Base-by-base conservation (phyloP, 345 rosid species). In the Hibiscus mutabilis region DNA sequence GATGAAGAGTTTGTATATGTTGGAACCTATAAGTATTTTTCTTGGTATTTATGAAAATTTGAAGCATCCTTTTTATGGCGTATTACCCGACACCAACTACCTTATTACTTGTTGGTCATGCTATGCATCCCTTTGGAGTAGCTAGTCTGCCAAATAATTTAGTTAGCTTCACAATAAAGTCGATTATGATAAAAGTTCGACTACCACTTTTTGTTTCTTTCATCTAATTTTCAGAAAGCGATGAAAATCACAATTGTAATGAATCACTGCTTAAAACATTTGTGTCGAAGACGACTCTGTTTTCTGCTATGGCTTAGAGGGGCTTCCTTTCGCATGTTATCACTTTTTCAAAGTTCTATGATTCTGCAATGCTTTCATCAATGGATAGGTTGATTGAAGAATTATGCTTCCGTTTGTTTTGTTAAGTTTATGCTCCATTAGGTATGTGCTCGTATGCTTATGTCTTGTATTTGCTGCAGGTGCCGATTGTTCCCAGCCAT, bases 401-500 rank as follows among this genome's bases (percentile, higher is more conserved):
- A 21, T 49, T 37, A 25, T 68, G 62, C 42, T 63, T 64, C 71
- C 13, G 65, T 5, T 37, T 60, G 14, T 60, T 64, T 55, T 61
- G 19, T 9, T 47, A 46, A 72, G 56, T 66, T 66, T 7, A 22
- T 0, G 33, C 12, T 31, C 35, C 6, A 22, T 35, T 16, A 14
- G 66, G 33, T 69, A 51, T 60, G 12, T 40, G 55, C 31, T 70
- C 60, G 57, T 53, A 24, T 74, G 4, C 14, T 72, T 47, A 52
- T 46, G 33, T 69, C 53, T 61, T 13, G 6, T 57, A 44, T 68
- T 44, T 46, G 40, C 88, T 46, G 46, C 88, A 94, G 98, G 90
- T 94, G 9, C 91, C 90, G 0, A 79, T 91, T 76, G 81, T 86
- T 47, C 92, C 93, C 5, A 83, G 95, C 62, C 96, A 90, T 55